These are phyloP conservation scores for Ogataea neopini DNA, from an alignment of 805 yeast species.

Conservation along the genomic window DNA sequence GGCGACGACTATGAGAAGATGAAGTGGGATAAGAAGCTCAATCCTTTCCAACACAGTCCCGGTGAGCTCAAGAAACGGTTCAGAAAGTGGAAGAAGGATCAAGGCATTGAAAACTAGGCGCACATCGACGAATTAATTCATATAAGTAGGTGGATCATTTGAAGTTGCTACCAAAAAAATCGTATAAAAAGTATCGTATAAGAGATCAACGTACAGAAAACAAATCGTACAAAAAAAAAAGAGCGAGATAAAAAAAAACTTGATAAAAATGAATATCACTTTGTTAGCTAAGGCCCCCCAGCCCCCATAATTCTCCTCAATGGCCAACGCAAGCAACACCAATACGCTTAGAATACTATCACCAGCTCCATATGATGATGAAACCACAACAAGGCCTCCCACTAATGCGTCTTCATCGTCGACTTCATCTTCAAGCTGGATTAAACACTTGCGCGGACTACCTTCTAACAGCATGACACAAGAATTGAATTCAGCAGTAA, in stretches of 20 bases:
- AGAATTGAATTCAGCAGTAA: constrained; percentile 9
- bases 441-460: constrained; percentile 15
- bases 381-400: neutral
- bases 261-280: no score
- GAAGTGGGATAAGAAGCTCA: constrained; percentile 89
- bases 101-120: constrained; percentile 11
- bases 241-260: no score
- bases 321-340: neutral
- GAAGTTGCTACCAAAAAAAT: neutral
- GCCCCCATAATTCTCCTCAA: no score
- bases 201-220: no score
- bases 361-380: neutral
- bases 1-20: constrained; percentile 88
- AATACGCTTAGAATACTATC: constrained; percentile 1
- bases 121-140: constrained; percentile 2
- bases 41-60: constrained; percentile 78
- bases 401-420: neutral
- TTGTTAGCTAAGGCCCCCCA: no score
- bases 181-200: neutral
- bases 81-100: constrained; percentile 59
- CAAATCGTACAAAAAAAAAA: no score
- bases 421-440: constrained; percentile 16
- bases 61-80: constrained; percentile 80
- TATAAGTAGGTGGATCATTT: neutral
- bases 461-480: constrained; percentile 12